Percentiles rank a stretch among this genome's conserved stretches.
Conservation (phyloP, 164 flowering plant species). For the Magnolia officinalis region DNA sequence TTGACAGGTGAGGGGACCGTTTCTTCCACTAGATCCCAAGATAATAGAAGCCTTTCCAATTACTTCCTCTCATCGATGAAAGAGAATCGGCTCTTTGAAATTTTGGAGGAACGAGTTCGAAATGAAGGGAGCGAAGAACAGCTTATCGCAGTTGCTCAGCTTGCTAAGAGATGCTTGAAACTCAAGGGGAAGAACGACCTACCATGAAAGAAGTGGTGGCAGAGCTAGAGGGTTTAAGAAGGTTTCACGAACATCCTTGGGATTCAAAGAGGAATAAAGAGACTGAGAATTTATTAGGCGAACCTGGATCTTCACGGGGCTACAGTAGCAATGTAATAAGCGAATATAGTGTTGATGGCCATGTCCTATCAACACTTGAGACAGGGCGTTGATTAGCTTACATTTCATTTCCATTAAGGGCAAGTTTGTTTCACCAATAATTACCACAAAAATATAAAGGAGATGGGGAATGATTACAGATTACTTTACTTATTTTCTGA, state of each 20-base stretch:
- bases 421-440: no score
- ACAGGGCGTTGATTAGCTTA: neutral
- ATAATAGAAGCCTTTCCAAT: neutral
- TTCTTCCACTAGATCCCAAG: neutral
- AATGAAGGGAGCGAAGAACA: neutral
- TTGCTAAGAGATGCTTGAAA: slow-evolving; percentile 8
- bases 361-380: neutral
- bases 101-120: neutral
- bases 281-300: neutral
- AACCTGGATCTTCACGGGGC: neutral
- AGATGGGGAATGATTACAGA: no score
- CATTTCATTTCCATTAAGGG: neutral
- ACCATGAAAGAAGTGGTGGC: slow-evolving; percentile 9
- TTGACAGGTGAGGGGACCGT: slow-evolving; percentile 7
- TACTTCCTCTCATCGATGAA: slow-evolving; percentile 6
- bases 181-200: slow-evolving; percentile 2
- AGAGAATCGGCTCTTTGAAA: slow-evolving; percentile 3
- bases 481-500: no score
- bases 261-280: neutral
- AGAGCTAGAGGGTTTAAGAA: slow-evolving; percentile 5
- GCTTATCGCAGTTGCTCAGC: neutral
- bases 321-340: neutral
- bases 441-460: no score
- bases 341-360: neutral
- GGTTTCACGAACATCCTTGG: neutral